phyloP scores from a whole-genome alignment of 495 filamentous ascomycete species.

The Aspergillus ostianus region DNA sequence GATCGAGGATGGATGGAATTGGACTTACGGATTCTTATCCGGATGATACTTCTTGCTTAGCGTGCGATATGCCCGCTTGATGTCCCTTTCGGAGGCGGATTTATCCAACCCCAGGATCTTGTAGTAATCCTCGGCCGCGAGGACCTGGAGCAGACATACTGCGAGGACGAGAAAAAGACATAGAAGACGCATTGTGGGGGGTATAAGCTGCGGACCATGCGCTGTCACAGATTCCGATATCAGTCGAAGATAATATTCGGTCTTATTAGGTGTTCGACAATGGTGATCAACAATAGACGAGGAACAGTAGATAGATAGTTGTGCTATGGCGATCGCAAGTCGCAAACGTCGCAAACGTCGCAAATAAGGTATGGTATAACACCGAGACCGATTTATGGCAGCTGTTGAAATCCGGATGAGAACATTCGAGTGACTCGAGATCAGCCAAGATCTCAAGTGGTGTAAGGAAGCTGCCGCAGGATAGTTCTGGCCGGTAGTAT shows the following conservation, averaged over 20 bases:
- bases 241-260: no score
- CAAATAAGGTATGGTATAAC: no score
- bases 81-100: slow-evolving; percentile 80
- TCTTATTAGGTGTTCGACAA: no score
- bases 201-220: not conserved
- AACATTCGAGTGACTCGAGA: not conserved
- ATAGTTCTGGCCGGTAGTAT: not conserved
- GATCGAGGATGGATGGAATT: slow-evolving; percentile 4
- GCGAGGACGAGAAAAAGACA: slow-evolving; percentile 19
- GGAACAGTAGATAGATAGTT: no score
- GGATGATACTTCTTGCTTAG: slow-evolving; percentile 96
- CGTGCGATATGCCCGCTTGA: slow-evolving; percentile 93
- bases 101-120: slow-evolving; percentile 84
- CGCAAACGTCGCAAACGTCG: no score
- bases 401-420: no score
- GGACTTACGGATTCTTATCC: slow-evolving; percentile 93
- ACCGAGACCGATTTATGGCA: no score
- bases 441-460: not conserved
- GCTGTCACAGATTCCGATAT: not conserved
- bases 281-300: no score
- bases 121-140: slow-evolving; percentile 84
- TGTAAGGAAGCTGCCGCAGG: not conserved
- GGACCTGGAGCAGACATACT: slow-evolving; percentile 47
- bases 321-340: no score
- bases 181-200: slow-evolving; percentile 24